Evolutionary conservation across 768 basidiomycete genomes (phyloP).

Genomic region (Panaeolus papilionaceus): DNA sequence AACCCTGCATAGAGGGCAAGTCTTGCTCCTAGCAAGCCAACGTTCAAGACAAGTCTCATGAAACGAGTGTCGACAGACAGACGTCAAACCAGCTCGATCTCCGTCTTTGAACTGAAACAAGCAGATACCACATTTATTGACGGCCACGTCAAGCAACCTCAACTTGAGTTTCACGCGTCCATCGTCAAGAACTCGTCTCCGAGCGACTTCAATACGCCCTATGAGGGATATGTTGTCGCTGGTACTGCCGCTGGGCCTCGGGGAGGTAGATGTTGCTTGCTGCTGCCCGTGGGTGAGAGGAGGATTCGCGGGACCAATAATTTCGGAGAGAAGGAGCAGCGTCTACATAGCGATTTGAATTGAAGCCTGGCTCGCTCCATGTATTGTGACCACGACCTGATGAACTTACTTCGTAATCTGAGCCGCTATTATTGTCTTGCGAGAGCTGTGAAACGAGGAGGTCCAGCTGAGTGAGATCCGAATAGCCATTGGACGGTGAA

Average conservation of each 20-base stretch:
- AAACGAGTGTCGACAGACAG: constrained; percentile 67
- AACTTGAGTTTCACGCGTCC: constrained; percentile 79
- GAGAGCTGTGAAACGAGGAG: constrained; percentile 63
- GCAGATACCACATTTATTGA: constrained; percentile 79
- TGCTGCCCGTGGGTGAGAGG: constrained; percentile 21
- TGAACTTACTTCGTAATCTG: constrained; percentile 69
- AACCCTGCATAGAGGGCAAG: constrained; percentile 72
- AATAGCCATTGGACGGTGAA: constrained; percentile 26
- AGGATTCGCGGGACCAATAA: constrained; percentile 60
- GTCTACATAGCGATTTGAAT: constrained; percentile 45
- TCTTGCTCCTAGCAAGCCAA: constrained; percentile 65
- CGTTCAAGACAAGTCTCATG: constrained; percentile 67
- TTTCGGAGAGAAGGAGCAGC: constrained; percentile 62
- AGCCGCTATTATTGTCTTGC: constrained; percentile 49
- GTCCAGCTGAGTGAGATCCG: constrained; percentile 67
- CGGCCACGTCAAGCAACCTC: constrained; percentile 61
- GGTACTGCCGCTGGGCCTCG: constrained; percentile 22
- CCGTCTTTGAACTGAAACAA: constrained; percentile 69
- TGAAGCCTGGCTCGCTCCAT: constrained; percentile 25
- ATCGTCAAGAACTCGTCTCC: constrained; percentile 62
- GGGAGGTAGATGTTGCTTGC: constrained; percentile 19
- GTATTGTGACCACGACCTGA: constrained; percentile 25
- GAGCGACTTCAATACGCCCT: constrained; percentile 60
- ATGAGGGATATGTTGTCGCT: constrained; percentile 41
- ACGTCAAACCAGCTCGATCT: constrained; percentile 61